Conservation (phyloP, 208 protist genomes). For the Trypanosoma avium region DNA sequence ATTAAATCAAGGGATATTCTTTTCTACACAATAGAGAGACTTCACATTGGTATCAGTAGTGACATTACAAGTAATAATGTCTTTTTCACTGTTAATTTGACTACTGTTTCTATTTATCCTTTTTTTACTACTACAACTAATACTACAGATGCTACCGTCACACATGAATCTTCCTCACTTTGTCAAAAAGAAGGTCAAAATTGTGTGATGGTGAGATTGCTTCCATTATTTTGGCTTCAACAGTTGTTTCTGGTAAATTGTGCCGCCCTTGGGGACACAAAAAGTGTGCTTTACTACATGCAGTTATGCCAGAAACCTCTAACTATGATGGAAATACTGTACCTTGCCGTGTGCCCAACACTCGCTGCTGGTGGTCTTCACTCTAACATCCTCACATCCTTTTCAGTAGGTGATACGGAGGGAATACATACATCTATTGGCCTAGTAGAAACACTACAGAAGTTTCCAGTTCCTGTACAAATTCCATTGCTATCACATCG, state of each 20-base stretch:
- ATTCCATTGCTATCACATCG: slow-evolving; percentile 21
- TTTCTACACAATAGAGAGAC: slow-evolving; percentile 3
- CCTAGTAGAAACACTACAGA: not conserved
- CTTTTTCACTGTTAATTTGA: too few relatives aligned
- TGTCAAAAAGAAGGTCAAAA: not conserved
- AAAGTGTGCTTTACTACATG: slow-evolving; percentile 7
- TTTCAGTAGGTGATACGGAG: not conserved
- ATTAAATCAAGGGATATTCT: slow-evolving; percentile 10
- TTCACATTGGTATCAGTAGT: not conserved
- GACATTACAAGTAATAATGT: too few relatives aligned
- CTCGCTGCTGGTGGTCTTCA: slow-evolving; percentile 13
- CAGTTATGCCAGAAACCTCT: not conserved
- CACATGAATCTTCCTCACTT: not conserved
- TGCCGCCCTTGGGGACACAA: slow-evolving; percentile 16
- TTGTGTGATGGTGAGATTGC: not conserved
- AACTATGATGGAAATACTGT: slow-evolving; percentile 5
- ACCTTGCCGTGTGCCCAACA: slow-evolving; percentile 18
- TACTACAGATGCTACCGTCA: not conserved
- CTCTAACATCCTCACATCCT: not conserved
- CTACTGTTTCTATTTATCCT: not conserved
- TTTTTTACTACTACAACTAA: not conserved
- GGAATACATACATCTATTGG: not conserved
- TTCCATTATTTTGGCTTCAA: slow-evolving; percentile 17
- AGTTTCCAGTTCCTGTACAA: slow-evolving; percentile 18
- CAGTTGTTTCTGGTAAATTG: slow-evolving; percentile 26